Evolutionary conservation across 192 early-diverging fungal genomes (phyloP), one percentile per base, ranked within the genome.

Genomic region (Lobosporangium transversale): DNA sequence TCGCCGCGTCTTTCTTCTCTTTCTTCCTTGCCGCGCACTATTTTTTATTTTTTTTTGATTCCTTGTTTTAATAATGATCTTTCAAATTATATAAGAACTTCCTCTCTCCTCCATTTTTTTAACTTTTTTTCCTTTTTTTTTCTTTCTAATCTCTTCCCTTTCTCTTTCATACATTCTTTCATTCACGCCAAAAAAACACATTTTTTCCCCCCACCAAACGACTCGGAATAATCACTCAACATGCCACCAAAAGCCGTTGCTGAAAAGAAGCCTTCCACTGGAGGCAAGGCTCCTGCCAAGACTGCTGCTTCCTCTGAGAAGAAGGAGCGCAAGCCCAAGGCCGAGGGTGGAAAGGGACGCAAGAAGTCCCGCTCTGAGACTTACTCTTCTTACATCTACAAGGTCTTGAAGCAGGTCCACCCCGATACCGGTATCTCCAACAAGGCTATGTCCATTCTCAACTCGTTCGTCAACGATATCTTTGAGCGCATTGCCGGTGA

Each of bases 391-490:
- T 97, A 97, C 88, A 97, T 97, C 88, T 97, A 95, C 91, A 95
- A 95, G 87, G 94, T 97, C 55, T 84, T 97, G 66, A 96, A 97
- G 86, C 95, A 97, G 84, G 94, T 96, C 58, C 95, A 97, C 88
- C 95, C 95, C 68, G 95, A 97, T 79, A 95, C 93, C 44, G 94
- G 95, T 80, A 95, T 97, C 85, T 96, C 94, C 81, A 95, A 95
- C 91, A 95, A 95, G 87, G 94, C 95, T 84, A 97, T 97, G 95
- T 93, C 91, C 50, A 95, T 95, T 84, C 87, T 94, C 79, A 96
- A 97, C 93, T 95, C 94, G 29, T 97, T 96, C 81, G 94, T 97
- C 70, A 93, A 95, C 86, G 95, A 96, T 81, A 97, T 97, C 83
- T 97, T 96, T 79, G 95, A 96, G 85, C 94, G 94, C 68, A 95